phyloP scores from a whole-genome alignment of 148 eudicot genomes.

The Camellia granthamiana region DNA sequence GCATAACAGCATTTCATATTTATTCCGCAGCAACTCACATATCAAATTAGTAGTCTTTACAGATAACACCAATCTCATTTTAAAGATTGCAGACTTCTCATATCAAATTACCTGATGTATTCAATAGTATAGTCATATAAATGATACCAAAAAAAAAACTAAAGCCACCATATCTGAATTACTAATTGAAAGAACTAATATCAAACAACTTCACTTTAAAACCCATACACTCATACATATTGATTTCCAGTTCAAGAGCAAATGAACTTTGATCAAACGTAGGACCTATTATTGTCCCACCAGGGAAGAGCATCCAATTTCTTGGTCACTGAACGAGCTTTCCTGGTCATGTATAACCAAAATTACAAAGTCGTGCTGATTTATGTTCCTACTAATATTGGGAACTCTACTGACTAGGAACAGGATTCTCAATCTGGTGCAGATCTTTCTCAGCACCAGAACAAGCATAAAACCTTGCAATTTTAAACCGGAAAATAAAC shows the following conservation, averaged over 20 bases:
- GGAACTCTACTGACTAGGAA: too few relatives aligned
- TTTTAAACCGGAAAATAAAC: background rate
- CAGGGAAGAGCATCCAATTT: background rate
- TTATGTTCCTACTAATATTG: too few relatives aligned
- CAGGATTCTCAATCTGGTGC: background rate
- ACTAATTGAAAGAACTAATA: background rate
- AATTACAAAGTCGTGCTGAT: too few relatives aligned
- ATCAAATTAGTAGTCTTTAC: background rate
- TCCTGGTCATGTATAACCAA: too few relatives aligned
- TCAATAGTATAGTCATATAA: background rate
- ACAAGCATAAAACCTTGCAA: conserved; percentile 8
- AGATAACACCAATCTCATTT: background rate
- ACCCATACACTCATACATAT: background rate
- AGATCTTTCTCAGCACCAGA: background rate
- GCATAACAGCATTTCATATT: conserved; percentile 25
- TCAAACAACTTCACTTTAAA: background rate
- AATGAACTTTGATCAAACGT: background rate
- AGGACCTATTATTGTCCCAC: background rate
- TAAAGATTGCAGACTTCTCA: background rate
- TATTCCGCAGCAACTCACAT: background rate
- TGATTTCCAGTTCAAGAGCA: background rate
- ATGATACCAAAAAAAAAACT: background rate
- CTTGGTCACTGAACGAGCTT: background rate
- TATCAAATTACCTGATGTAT: background rate
- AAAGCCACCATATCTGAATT: background rate